phyloP scores from a whole-genome alignment of 2,329 filamentous ascomycete genomes.

The Tolypocladium cylindrosporum region DNA sequence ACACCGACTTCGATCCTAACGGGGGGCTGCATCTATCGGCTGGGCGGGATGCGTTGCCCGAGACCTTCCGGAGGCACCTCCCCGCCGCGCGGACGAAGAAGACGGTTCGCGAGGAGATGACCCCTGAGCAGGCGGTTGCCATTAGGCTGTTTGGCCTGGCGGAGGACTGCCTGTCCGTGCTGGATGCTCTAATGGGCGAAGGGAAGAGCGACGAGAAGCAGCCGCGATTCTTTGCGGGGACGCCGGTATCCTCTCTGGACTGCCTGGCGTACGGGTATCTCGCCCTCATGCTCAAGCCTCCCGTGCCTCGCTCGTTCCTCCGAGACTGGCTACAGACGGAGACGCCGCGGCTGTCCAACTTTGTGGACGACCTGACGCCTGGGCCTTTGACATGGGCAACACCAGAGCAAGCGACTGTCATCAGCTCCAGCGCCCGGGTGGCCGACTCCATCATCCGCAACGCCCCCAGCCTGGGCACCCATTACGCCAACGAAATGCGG shows the following conservation, averaged over 20 bases:
- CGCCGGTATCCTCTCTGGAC: slow-evolving; percentile 42
- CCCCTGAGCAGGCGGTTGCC: slow-evolving; percentile 59
- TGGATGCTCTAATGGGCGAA: slow-evolving; percentile 44
- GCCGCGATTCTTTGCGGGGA: slow-evolving; percentile 20
- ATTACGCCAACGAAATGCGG: slow-evolving; percentile 26
- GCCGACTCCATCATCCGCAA: slow-evolving; percentile 25
- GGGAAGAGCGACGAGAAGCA: slow-evolving; percentile 9
- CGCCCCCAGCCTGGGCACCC: slow-evolving; percentile 22
- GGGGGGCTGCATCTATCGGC: slow-evolving; percentile 24
- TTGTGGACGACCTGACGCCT: slow-evolving; percentile 19
- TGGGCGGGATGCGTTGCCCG: slow-evolving; percentile 26
- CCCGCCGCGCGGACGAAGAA: slow-evolving; percentile 34
- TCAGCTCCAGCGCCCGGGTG: slow-evolving; percentile 17
- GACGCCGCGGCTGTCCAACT: slow-evolving; percentile 17
- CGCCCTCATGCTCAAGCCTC: slow-evolving; percentile 52
- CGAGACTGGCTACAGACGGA: slow-evolving; percentile 29
- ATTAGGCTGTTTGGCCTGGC: slow-evolving; percentile 71
- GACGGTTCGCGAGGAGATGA: slow-evolving; percentile 52
- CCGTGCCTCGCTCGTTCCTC: slow-evolving; percentile 31
- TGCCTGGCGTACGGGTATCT: slow-evolving; percentile 76
- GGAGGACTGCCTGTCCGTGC: slow-evolving; percentile 58
- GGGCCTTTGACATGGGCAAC: slow-evolving; percentile 17
- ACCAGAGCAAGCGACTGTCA: slow-evolving; percentile 9
- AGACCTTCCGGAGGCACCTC: slow-evolving; percentile 27
- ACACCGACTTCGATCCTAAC: slow-evolving; percentile 43